phyloP scores from a whole-genome alignment of 2,329 filamentous ascomycete genomes.

The Aspergillus sojae region DNA sequence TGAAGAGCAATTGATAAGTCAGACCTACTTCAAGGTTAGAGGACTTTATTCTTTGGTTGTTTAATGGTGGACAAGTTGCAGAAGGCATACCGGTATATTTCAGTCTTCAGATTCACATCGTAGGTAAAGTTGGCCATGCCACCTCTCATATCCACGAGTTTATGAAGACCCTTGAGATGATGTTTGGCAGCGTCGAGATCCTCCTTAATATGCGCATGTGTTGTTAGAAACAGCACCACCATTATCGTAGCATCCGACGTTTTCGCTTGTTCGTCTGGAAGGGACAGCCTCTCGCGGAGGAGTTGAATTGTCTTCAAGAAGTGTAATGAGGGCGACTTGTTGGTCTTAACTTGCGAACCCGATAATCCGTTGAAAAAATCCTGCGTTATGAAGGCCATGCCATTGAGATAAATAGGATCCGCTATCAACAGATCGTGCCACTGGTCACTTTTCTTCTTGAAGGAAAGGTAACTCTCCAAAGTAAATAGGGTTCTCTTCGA shows the following conservation, averaged over 20 bases:
- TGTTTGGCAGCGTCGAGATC: background rate
- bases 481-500: background rate
- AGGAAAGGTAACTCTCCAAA: background rate
- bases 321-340: background rate
- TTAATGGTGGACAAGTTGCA: too few relatives aligned
- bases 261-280: background rate
- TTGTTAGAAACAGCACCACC: background rate
- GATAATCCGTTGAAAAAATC: slow-evolving; percentile 33
- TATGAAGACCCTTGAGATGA: slow-evolving; percentile 38
- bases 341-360: background rate
- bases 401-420: slow-evolving; percentile 43
- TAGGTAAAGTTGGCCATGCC: slow-evolving; percentile 34
- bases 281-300: background rate
- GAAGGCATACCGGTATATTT: slow-evolving; percentile 22
- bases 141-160: slow-evolving; percentile 42
- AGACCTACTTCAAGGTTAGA: background rate
- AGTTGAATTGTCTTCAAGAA: slow-evolving; percentile 1
- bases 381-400: slow-evolving; percentile 37
- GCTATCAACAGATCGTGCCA: slow-evolving; percentile 35
- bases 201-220: background rate
- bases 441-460: slow-evolving; percentile 10
- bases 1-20: slow-evolving; percentile 5
- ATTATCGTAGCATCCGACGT: slow-evolving; percentile 3
- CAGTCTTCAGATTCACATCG: slow-evolving; percentile 39
- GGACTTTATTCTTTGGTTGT: background rate